Conservation (phyloP, 1,284 basidiomycete species). For the Puccinia coronata region DNA sequence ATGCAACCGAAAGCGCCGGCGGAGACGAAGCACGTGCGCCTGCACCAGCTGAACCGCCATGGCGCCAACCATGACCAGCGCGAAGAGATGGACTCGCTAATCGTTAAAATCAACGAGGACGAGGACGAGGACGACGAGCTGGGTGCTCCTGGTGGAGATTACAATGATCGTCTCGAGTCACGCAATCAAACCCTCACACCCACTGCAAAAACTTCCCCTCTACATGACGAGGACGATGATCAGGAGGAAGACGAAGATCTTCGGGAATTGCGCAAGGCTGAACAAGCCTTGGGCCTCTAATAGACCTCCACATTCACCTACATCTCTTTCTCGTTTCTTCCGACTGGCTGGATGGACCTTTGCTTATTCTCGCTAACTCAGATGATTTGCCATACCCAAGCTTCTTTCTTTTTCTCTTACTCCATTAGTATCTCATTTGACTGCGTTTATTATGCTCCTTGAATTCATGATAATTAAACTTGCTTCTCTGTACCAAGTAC, state of each 20-base stretch:
- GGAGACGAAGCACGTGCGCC: slow-evolving; percentile 30
- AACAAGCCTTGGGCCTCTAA: background rate
- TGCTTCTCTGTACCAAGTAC: too few relatives aligned
- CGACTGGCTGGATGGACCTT: background rate
- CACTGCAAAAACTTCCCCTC: too few relatives aligned
- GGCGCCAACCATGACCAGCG: background rate
- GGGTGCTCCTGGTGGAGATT: background rate
- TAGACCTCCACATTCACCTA: background rate
- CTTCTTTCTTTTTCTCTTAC: too few relatives aligned
- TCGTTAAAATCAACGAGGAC: background rate
- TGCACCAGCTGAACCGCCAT: background rate
- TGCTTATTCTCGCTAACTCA: too few relatives aligned
- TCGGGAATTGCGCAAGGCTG: slow-evolving; percentile 7
- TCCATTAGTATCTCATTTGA: too few relatives aligned
- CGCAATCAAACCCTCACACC: background rate
- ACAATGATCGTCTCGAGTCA: background rate
- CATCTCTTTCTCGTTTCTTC: background rate
- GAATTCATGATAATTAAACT: too few relatives aligned
- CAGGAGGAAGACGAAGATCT: slow-evolving; percentile 1
- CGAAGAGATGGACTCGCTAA: background rate
- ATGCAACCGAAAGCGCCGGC: slow-evolving; percentile 22
- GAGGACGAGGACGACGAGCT: background rate
- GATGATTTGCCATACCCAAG: too few relatives aligned
- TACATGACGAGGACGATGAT: background rate
- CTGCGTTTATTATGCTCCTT: too few relatives aligned